These are phyloP conservation scores for Aquilaria malaccensis DNA, from an alignment of 345 rosid species.

Conservation along the genomic window DNA sequence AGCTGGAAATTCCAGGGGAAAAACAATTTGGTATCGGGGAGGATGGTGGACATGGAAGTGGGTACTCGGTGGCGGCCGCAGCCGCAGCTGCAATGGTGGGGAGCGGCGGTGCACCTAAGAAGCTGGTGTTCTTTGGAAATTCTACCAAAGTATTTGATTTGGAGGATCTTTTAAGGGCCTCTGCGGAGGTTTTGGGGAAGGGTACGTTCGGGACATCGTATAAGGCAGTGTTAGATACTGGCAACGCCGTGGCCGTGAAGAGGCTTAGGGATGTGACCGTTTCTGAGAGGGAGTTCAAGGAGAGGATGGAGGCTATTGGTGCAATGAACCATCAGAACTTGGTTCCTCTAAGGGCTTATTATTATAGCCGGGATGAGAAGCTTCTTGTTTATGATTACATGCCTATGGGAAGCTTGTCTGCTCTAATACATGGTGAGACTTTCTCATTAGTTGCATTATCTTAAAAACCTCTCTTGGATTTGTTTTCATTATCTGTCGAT, in stretches of 20 bases:
- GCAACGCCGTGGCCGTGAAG: conserved; percentile 79
- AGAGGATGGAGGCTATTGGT: conserved; percentile 81
- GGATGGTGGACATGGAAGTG: conserved; percentile 19
- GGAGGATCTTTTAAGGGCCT: conserved; percentile 93
- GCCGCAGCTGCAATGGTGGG: conserved; percentile 17
- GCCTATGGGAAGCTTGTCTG: conserved; percentile 99
- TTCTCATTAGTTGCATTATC: background rate
- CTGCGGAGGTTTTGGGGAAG: conserved; percentile 96
- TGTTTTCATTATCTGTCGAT: background rate
- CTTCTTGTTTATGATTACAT: conserved; percentile 93
- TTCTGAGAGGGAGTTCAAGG: conserved; percentile 63
- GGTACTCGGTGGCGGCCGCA: conserved; percentile 18
- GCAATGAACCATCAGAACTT: conserved; percentile 83
- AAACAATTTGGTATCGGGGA: conserved; percentile 48
- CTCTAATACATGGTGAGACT: conserved; percentile 31
- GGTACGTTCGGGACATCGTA: conserved; percentile 96
- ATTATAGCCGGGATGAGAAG: conserved; percentile 89
- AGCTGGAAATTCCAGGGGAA: conserved; percentile 40
- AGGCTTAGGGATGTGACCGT: conserved; percentile 83
- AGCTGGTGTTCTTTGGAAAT: conserved; percentile 72
- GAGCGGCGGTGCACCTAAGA: conserved; percentile 29
- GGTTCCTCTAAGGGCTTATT: conserved; percentile 87
- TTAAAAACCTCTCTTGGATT: background rate
- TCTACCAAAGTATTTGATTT: conserved; percentile 60
- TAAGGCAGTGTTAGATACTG: conserved; percentile 82